Conservation (phyloP, 2,329 filamentous ascomycete species). For the Tolypocladium cylindrosporum region DNA sequence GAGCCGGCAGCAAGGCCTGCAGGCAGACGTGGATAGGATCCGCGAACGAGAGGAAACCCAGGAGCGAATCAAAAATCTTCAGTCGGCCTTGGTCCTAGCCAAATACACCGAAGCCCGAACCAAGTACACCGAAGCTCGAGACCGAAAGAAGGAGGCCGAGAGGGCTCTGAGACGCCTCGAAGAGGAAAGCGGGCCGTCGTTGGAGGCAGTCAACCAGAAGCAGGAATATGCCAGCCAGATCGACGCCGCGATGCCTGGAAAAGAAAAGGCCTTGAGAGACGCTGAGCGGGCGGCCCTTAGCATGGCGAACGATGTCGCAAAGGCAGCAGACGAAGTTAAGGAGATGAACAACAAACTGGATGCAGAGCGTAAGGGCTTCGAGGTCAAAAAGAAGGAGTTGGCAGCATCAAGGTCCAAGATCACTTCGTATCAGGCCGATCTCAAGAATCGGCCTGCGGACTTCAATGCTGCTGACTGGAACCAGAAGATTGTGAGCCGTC, state of each 20-base stretch:
- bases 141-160: conserved; percentile 41
- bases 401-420: conserved; percentile 45
- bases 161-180: conserved; percentile 51
- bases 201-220: conserved; percentile 61
- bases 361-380: conserved; percentile 39
- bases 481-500: conserved; percentile 52
- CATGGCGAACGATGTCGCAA: conserved; percentile 26
- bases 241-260: conserved; percentile 41
- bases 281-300: conserved; percentile 42
- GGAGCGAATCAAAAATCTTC: conserved; percentile 52
- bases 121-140: conserved; percentile 41
- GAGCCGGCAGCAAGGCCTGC: conserved; percentile 61
- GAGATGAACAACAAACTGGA: conserved; percentile 33
- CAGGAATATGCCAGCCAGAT: conserved; percentile 53
- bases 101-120: conserved; percentile 48
- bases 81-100: conserved; percentile 55
- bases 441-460: conserved; percentile 51
- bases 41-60: conserved; percentile 63
- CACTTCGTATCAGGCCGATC: conserved; percentile 49
- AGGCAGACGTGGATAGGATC: conserved; percentile 74
- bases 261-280: conserved; percentile 41
- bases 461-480: conserved; percentile 67
- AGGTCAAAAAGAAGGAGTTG: conserved; percentile 41
- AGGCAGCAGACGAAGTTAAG: conserved; percentile 28
- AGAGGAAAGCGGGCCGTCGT: conserved; percentile 50